Base-by-base conservation (phyloP, 345 rosid species). In the Rhodamnia argentea region DNA sequence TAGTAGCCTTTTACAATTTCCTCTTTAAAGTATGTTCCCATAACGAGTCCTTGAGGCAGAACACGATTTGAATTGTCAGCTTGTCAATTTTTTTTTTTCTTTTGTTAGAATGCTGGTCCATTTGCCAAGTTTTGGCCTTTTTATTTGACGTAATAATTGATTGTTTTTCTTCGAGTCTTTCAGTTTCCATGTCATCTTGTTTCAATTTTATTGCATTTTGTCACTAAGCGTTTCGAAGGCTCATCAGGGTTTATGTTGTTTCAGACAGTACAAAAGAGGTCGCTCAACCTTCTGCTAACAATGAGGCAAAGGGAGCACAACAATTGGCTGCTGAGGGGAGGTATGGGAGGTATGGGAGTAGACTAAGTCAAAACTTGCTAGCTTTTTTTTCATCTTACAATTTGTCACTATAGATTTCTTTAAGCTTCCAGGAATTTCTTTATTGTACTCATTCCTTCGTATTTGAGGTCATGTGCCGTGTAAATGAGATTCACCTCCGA, bases 261-360 rank as follows among this genome's bases (percentile, higher is more conserved):
- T 82, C 94, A 95, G 98, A 95, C 86, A 88, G 89, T 76, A 44
- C 95, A 26, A 95, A 94, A 92, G 95, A 87, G 88, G 91, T 87
- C 40, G 89, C 86, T 56, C 93, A 90, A 83, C 86, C 74, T 10
- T 82, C 92, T 82, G 84, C 76, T 64, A 55, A 87, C 29, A 64
- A 58, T 32, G 92, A 87, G 85, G 84, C 90, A 74, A 90, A 85
- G 75, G 91, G 90, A 89, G 88, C 91, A 87, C 87, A 90, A 44
- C 55, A 96, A 81, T 87, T 83, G 22, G 90, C 88, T 86, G 91
- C 87, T 83, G 95, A 92, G 82, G 96, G 90, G 86, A 93, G 98
- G 99, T 97, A 86, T 89, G 96, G 90, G 86, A 93, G 98, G 99
- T 97, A 86, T 89, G 85, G 85, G 57, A 27, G 26, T 83, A 52